Base-by-base conservation (phyloP, 1,284 basidiomycete species). In the Stereum hirsutum region DNA sequence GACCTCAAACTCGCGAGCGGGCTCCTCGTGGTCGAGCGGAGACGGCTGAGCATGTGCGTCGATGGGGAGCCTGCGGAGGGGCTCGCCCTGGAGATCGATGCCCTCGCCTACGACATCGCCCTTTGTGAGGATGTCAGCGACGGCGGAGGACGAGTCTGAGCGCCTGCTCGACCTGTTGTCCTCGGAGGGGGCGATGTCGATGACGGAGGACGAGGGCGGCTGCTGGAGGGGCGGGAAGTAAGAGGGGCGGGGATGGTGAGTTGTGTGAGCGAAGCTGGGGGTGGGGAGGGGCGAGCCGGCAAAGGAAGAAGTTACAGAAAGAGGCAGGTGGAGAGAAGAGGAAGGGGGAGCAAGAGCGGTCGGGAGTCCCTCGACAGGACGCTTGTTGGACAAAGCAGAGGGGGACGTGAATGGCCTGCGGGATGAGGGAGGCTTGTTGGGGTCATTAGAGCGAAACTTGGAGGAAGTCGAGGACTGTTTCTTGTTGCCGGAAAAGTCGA, bases 1-100 rank as follows among this genome's bases (percentile, higher is more conserved):
- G 53, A 96, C 89, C 67, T 92, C 78, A 52, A 93, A 88, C 53
- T 83, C 78, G 19, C 61, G 65, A 12, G 78, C 77, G 17, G 76
- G 75, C 51, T 72, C 67, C 56, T 65, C 53, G 51, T 66, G 62
- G 50, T 55, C 52, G 48, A 54, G 42, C 43, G 58, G 49, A 31
- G 56, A 46, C 49, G 51, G 43, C 53, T 53, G 47, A 20, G 48
- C 42, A 35, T 31, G 28, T 4, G 33, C 15, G 50, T 49, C 58
- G 50, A 65, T 60, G 41, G 65, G 60, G 43, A 83, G 76, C 39
- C 75, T 68, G 41, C 69, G 66, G 42, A 88, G 71, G 44, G 55
- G 53, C 61, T 89, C 78, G 46, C 75, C 81, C 54, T 80, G 78
- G 27, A 89, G 69, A 14, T 53, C 53, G 46, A 77, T 63, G 32